Base-by-base conservation (phyloP, 495 filamentous ascomycete genomes). In the Penicillium arizonense region DNA sequence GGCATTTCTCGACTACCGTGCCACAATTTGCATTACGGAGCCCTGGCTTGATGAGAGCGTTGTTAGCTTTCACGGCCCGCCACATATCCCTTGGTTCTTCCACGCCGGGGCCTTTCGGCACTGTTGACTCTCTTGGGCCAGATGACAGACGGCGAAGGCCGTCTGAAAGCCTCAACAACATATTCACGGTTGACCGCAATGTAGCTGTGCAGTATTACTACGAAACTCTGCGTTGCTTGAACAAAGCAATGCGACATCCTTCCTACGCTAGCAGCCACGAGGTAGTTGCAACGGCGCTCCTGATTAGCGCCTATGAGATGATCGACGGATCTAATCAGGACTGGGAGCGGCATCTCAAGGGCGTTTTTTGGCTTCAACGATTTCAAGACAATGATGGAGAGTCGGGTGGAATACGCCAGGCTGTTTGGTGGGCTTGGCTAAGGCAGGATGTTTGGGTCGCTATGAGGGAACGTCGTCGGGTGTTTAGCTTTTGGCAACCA, bases 231-330 rank as follows among this genome's bases (percentile, higher is more conserved):
- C 59, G 59, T 34, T 63, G 59, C 18, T 34, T 63, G 13, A 56
- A 59, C 33, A 46, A 56, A 43, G 53, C 56, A 2, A 59, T 63
- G 53, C 59, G 44, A 24, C 38, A 59, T 21, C 53, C 59, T 0
- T 51, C 56, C 1, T 63, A 63, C n/a, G 49, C 56, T 16, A 46
- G 46, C 26, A 59, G 56, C 33, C 50, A 43, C 24, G 56, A 63
- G 44, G 16, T 63, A 13, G 44, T 63, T n/a, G 60, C 60, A 0
- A 63, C 56, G 0, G 47, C 56, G 3, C n/a, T 59, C 0, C 49
- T 63, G 3, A 63, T 63, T 32, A 59, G 56, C n/a, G 51, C 53
- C 10, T 63, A 59, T 18, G 60, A 63, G 39, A 63, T 63, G 60
- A 52, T 63, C 33, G 60, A 63, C 34, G 56, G 53, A 2, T 59